Conservation (phyloP, 306 rosid species). For the Dalbergia cochinchinensis region DNA sequence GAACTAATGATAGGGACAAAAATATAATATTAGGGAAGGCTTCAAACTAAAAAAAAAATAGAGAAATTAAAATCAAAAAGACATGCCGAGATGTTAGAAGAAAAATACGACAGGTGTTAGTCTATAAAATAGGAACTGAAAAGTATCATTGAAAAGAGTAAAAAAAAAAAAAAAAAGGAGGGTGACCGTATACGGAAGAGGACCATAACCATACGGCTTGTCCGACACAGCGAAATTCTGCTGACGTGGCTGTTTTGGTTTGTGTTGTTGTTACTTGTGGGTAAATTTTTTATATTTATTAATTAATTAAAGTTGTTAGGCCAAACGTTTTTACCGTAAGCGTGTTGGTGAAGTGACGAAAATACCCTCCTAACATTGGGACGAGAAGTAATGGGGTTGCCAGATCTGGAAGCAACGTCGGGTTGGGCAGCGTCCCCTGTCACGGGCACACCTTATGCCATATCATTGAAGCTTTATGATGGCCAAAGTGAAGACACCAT, state of each 20-base stretch:
- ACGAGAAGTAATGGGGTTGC: not conserved
- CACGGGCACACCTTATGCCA: conserved; percentile 26
- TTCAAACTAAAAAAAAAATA: no score
- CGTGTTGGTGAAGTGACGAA: not conserved
- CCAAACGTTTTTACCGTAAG: no score
- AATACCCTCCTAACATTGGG: no score
- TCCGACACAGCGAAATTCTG: conserved; percentile 62
- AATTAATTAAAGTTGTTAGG: no score
- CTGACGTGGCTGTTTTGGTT: not conserved
- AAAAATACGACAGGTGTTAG: no score
- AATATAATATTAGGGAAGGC: no score
- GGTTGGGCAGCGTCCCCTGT: conserved; percentile 20
- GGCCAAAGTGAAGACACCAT: conserved; percentile 41
- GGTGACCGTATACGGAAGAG: conserved; percentile 94
- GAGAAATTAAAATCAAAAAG: no score
- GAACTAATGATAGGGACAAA: no score
- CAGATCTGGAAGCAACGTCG: conserved; percentile 31
- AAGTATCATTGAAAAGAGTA: not conserved
- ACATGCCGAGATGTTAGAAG: no score
- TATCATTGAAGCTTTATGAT: not conserved
- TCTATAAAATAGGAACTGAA: not conserved
- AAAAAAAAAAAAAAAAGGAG: not conserved
- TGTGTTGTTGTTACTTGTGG: not conserved
- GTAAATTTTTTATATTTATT: not conserved
- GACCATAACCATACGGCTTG: conserved; percentile 74